phyloP scores from a whole-genome alignment of 371 early-diverging fungal genomes.

The Mucor piriformis region DNA sequence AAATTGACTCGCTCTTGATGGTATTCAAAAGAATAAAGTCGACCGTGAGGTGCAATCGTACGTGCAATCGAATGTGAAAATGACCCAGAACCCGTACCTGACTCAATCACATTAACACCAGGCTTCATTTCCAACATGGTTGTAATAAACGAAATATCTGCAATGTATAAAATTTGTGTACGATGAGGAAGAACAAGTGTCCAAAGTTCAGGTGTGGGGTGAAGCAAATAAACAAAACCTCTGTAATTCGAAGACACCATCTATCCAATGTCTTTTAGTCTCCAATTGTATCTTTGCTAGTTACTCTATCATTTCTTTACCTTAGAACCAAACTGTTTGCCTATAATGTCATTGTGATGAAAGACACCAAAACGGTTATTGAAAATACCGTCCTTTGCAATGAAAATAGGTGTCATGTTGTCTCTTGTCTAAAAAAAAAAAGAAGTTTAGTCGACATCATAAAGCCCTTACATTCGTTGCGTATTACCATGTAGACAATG shows the following conservation, averaged over 20 bases:
- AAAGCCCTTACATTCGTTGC: too few species aligned
- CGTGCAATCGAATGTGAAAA: slow-evolving; percentile 94
- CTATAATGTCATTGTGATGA: slow-evolving; percentile 82
- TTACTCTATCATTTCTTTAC: slow-evolving; percentile 28
- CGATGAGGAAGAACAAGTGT: slow-evolving; percentile 90
- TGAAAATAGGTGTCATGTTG: slow-evolving; percentile 60
- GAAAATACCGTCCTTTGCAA: slow-evolving; percentile 61
- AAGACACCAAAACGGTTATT: slow-evolving; percentile 81
- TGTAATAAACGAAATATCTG: slow-evolving; percentile 91
- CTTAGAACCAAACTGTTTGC: slow-evolving; percentile 83
- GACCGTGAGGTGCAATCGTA: slow-evolving; percentile 84
- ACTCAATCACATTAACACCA: slow-evolving; percentile 87
- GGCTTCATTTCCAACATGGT: slow-evolving; percentile 82
- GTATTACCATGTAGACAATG: slow-evolving; percentile 63
- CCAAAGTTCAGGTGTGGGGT: slow-evolving; percentile 97
- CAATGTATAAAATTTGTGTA: slow-evolving; percentile 93
- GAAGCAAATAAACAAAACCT: slow-evolving; percentile 88
- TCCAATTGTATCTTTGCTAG: too few species aligned
- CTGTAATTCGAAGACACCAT: slow-evolving; percentile 69
- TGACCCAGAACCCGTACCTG: slow-evolving; percentile 96
- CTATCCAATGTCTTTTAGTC: slow-evolving; percentile 34
- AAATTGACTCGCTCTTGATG: slow-evolving; percentile 77
- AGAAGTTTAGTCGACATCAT: too few species aligned
- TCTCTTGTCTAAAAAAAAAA: slow-evolving; percentile 57
- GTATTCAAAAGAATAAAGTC: slow-evolving; percentile 93